Evolutionary conservation across 345 rosid genomes (phyloP).

Genomic region (Linum trigynum): DNA sequence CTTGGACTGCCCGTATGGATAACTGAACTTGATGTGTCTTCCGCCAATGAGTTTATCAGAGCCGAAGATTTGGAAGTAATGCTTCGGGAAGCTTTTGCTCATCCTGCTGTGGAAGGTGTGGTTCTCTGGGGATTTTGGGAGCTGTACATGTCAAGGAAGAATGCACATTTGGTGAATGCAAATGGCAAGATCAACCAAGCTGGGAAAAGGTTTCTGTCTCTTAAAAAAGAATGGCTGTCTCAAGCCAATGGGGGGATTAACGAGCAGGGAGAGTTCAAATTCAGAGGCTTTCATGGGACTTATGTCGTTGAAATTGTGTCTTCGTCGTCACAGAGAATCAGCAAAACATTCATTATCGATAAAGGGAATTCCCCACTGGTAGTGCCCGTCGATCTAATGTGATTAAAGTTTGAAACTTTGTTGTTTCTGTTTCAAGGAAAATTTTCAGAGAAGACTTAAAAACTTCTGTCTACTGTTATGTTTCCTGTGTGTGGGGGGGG

Average conservation of each 20-base stretch:
- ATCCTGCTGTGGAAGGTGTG: constrained; percentile 23
- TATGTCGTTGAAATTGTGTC: constrained; percentile 13
- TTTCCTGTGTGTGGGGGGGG: no score
- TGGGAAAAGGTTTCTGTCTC: constrained; percentile 19
- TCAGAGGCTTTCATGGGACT: constrained; percentile 23
- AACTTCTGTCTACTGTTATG: no score
- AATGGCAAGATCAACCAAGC: constrained; percentile 23
- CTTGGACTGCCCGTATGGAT: constrained; percentile 51
- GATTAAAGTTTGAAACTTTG: not conserved
- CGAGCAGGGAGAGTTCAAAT: constrained; percentile 18
- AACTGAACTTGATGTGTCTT: constrained; percentile 51
- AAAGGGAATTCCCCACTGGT: constrained; percentile 11
- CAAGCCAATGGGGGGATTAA: constrained; percentile 1
- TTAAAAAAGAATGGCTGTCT: constrained; percentile 21
- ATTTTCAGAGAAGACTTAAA: no score
- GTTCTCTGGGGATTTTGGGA: constrained; percentile 28
- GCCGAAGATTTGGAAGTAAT: constrained; percentile 11
- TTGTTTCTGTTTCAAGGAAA: no score
- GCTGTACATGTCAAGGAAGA: constrained; percentile 14
- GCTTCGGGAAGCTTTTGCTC: constrained; percentile 23
- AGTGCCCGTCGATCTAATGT: constrained; percentile 14
- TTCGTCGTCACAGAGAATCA: constrained; percentile 4
- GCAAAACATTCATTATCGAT: constrained; percentile 17
- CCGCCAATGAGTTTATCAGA: constrained; percentile 20
- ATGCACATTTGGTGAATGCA: constrained; percentile 21